A percentile compares a stretch with the other conserved stretches of the same genome.
Evolutionary conservation across 2,329 filamentous ascomycete species (phyloP).

Genomic region (Ophiosphaerella korrae): DNA sequence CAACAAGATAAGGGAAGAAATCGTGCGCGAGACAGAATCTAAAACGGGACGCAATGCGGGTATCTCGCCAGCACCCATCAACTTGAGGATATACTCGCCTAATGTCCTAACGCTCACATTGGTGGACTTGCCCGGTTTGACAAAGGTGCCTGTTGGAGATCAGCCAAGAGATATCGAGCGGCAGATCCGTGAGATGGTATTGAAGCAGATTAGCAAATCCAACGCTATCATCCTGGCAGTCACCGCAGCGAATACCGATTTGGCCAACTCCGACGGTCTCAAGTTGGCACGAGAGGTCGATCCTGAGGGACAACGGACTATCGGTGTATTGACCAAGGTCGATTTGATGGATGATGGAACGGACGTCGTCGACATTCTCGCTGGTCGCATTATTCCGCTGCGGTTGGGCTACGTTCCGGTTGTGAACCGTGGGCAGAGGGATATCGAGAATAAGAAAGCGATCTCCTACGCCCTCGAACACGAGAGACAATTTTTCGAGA

Average conservation of each 20-base stretch:
- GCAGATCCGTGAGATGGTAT: conserved; percentile 96
- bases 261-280: conserved; percentile 97
- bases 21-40: conserved; percentile 91
- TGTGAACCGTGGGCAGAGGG: conserved; percentile 95
- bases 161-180: conserved; percentile 95
- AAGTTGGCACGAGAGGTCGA: conserved; percentile 97
- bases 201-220: conserved; percentile 98
- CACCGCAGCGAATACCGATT: conserved; percentile 93
- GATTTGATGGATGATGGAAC: conserved; percentile 99
- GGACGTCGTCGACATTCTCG: conserved; percentile 97
- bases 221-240: conserved; percentile 98
- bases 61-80: conserved; percentile 96
- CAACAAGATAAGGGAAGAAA: conserved; percentile 97
- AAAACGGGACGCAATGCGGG: conserved; percentile 96
- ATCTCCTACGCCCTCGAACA: conserved; percentile 90
- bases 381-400: conserved; percentile 93
- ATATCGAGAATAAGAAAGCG: conserved; percentile 97
- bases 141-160: conserved; percentile 94
- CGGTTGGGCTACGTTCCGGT: conserved; percentile 95
- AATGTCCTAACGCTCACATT: conserved; percentile 96
- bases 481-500: conserved; percentile 97
- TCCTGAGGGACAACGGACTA: conserved; percentile 94
- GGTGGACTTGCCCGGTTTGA: conserved; percentile 94
- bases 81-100: conserved; percentile 96
- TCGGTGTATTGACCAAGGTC: conserved; percentile 97